phyloP scores from a whole-genome alignment of 140 eudicot genomes.

The Oenanthe javanica region DNA sequence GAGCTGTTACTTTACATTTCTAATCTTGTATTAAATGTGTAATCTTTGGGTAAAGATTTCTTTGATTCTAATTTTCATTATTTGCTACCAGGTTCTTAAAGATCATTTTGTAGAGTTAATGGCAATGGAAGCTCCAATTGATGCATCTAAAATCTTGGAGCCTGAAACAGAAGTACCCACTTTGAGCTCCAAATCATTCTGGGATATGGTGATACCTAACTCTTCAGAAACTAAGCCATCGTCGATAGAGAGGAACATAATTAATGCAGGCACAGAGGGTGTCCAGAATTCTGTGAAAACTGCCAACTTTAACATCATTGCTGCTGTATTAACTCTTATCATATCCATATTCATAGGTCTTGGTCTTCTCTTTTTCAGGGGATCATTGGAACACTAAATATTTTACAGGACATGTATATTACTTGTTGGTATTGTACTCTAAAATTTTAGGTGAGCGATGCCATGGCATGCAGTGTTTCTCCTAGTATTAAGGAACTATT shows the following conservation, averaged over 20 bases:
- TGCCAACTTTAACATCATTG: conserved; percentile 25
- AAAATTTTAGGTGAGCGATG: background rate
- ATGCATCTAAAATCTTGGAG: conserved; percentile 47
- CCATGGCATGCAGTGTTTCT: background rate
- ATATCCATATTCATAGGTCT: conserved; percentile 40
- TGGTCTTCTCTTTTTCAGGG: conserved; percentile 26
- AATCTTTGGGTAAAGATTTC: background rate
- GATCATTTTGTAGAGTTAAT: conserved; percentile 83
- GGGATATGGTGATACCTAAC: conserved; percentile 6
- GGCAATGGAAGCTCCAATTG: conserved; percentile 59
- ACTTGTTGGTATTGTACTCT: background rate
- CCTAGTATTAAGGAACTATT: background rate
- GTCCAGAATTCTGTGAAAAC: conserved; percentile 24
- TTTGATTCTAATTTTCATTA: background rate
- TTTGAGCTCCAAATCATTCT: conserved; percentile 39
- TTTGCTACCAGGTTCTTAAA: conserved; percentile 40
- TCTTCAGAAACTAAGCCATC: conserved; percentile 22
- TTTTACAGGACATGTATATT: background rate
- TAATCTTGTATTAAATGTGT: background rate
- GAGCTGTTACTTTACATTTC: background rate
- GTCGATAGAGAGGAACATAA: conserved; percentile 15
- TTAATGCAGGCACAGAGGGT: conserved; percentile 11
- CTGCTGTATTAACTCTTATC: conserved; percentile 40
- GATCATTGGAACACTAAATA: background rate
- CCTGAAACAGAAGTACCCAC: conserved; percentile 55